Evolutionary conservation across 108 stramenopile genomes (phyloP), one percentile per base, ranked within the genome.

Genomic region (Cyclotella sp.): DNA sequence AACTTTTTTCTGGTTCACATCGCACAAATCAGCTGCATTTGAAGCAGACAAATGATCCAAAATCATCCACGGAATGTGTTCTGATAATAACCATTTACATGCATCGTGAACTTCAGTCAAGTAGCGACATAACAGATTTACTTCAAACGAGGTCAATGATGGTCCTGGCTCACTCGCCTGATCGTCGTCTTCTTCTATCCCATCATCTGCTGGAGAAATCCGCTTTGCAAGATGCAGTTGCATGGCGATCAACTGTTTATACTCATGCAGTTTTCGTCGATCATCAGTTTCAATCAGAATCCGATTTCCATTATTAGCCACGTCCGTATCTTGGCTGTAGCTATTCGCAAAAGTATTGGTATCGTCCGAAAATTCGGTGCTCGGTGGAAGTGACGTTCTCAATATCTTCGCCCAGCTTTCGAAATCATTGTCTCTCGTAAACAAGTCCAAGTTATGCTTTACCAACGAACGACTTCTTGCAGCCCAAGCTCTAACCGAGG

Each of bases 401-500:
- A 72, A 60, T 62, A 15, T 4, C n/a, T 62, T 46, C 39, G 29
- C 26, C 71, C 68, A 30, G 15, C 26, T 58, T 77, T 61, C 34
- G 52, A 82, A 59, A 63, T 39, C 55, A 51, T 66, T 30, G 53
- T 70, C 66, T 21, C 46, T 26, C 26, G 42, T 40, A 30, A 43
- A 59, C 70, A 63, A 63, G 14, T 76, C 65, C 28, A 28, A 34
- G 42, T 62, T 46, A 40, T 55, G 59, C 29, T 44, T 30, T 27
- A 94, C 49, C 41, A 95, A 53, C 15, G 86, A 89, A 26, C 71
- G 63, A 12, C 88, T 86, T 61, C 93, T 69, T 51, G 84, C 76
- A 40, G 88, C 76, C 93, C 93, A 95, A 11, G 76, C 86, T 26
- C 83, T 47, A 9, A 89, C 90, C 49, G 87, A 86, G n/a, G 93